Base-by-base conservation (phyloP, 1,284 basidiomycete species). In the Schizophyllum amplum region DNA sequence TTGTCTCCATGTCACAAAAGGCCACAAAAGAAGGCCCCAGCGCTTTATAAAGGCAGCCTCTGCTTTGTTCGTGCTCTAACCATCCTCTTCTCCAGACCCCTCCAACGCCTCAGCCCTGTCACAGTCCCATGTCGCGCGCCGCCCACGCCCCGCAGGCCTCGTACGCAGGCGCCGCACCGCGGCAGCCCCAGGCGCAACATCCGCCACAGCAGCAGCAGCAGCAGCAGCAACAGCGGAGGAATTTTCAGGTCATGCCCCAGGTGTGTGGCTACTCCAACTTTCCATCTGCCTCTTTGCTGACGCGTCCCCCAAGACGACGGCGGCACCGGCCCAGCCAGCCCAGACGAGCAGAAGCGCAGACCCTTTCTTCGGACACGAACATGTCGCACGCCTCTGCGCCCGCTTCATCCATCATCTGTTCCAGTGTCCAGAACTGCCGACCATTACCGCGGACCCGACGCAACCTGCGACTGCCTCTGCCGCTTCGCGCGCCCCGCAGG, bases 391-490 rank as follows among this genome's bases (percentile, higher is more conserved):
- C 50, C 72, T 91, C 53, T 84, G 86, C 60, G 83, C 80, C 0
- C 77, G 86, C 0, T 94, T 93, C 66, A 90, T 94, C 11, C 88
- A 87, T 1, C 81, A 92, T 68, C 77, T 90, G 0, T 90, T 90
- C 63, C 82, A 84, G 0, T 91, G 87, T 64, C 88, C 87, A 3
- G 85, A 89, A 59, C 75, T 76, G 46, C 76, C 82, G 0, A 22
- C 48, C 22, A 20, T 50, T 20, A 50, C 48, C 20, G 48, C 21
- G 21, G 48, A 50, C 24, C 48, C 48, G 15, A n/a, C 48, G 2
- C 20, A 50, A 22, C 48, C 48, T n/a, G 11, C 48, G 9, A 24
- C 9, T 24, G 48, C 48, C 24, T 13, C 48, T 20, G 13, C 15
- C 20, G 21, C 24, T 20, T 76, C 80, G 0, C 69, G 75, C 0